Base-by-base conservation (phyloP, 2,329 filamentous ascomycete genomes). In the Biscogniauxia marginata region DNA sequence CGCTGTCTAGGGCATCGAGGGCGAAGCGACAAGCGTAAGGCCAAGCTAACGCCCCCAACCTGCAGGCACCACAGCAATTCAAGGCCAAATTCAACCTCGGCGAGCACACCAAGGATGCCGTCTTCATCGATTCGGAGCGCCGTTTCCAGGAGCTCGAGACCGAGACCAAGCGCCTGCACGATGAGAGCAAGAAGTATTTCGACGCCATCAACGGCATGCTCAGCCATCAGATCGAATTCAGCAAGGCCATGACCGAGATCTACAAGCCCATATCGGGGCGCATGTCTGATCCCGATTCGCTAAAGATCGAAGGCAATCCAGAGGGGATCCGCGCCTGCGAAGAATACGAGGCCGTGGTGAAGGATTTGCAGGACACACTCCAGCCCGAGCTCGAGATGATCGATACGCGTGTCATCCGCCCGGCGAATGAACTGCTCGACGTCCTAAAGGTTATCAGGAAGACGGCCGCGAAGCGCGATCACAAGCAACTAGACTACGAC, bases 121-220 rank as follows among this genome's bases (percentile, higher is more conserved):
- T 99, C 69, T 99, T 97, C 74, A 87, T 90, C 61, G 95, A 99
- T 75, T 91, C 95, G 62, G 95, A 99, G 73, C 86, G 93, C 60
- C 88, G 95, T 49, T 99, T 98, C 72, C 82, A 91, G 63, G 95
- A 99, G 77, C 84, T 99, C 62, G 95, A 99, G 76, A 88, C 81
- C 63, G 93, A 99, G 78, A 98, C 95, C 34, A 98, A 97, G 82
- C 93, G 90, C 75, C 86, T 72, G 24, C 93, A 98, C 76, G 91
- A 96, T 78, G 93, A 98, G 76, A 96, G 91, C 55, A 90, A 93
- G 74, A 97, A 96, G 78, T 99, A 99, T 75, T 97, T 96, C 68
- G 87, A 96, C 53, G 91, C 95, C 71, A 97, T 99, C 78, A 97
- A 98, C 77, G 90, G 89, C 80, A 99, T 99, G 95, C 84, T 99